Evolutionary conservation across 345 rosid species (phyloP), one percentile per base, ranked within the genome.

Genomic region (Cardiospermum halicacabum): DNA sequence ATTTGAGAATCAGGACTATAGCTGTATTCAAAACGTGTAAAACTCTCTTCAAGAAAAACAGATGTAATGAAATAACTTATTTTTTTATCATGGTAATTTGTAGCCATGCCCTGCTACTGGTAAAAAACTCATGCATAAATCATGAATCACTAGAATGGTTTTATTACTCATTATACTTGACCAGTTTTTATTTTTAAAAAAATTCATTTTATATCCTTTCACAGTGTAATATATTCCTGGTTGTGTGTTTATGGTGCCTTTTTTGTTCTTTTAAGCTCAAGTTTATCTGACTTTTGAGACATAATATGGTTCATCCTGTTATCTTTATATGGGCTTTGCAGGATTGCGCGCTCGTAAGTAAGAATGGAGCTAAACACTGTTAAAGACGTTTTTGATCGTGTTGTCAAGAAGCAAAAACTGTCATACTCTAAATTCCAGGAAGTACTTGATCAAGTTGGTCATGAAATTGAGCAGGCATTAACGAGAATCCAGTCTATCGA

Each of bases 301-400:
- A 11, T 45, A 25, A 22, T 15, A 34, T 67, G 56, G 22, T 31
- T 26, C 31, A 27, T 51, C 0, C 26, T 7, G n/a, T 67, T 24
- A 22, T 40, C 11, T 28, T 7, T 18, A 19, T 50, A 53, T 67
- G 19, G 56, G 54, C 62, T 49, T 60, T 72, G 69, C 75, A 80
- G 87, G 73, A 69, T 45, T 11, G 59, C 34, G 11, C 45, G 62
- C 3, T 21, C 61, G 12, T 43, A 13, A 34, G 34, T 37, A 49
- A 30, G 63, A 65, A 87, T 85, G 88, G 90, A 83, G 56, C 68
- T 72, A 55, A 53, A 65, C 69, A 56, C 57, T 2, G 68, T 82
- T 43, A 85, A 68, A 74, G 88, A 93, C 71, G 81, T 85, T 54
- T 88, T 93, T 68, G 90, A 82, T 21, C 78, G 69, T 64, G 80